Evolutionary conservation across 1,284 basidiomycete species (phyloP).

Genomic region (Termitomyces sp.): DNA sequence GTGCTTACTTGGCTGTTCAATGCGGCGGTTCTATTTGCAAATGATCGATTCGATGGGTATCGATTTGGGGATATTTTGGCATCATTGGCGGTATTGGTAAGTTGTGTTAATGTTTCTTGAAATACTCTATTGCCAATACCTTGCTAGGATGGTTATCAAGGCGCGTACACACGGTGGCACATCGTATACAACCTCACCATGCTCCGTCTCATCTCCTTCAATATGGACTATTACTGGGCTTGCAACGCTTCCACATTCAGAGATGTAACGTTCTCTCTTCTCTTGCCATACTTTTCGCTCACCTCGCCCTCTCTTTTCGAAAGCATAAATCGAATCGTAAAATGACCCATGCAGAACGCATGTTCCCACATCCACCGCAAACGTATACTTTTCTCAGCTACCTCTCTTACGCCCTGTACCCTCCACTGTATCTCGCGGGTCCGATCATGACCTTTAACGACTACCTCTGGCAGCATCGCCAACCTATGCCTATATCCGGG

Average conservation of each 20-base stretch:
- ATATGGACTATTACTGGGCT: conserved; percentile 90
- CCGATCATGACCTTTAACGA: conserved; percentile 76
- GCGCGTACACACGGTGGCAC: conserved; percentile 84
- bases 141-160: conserved; percentile 64
- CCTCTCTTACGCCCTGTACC: conserved; percentile 73
- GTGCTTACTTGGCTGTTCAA: conserved; percentile 77
- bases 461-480: conserved; percentile 41
- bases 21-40: conserved; percentile 67
- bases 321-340: conserved; percentile 6
- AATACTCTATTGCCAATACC: not conserved
- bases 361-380: conserved; percentile 33
- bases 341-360: conserved; percentile 57
- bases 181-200: conserved; percentile 96
- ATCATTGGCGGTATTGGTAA: conserved; percentile 41
- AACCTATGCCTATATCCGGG: conserved; percentile 41
- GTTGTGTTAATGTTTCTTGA: conserved; percentile 8
- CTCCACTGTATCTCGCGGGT: conserved; percentile 94
- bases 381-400: conserved; percentile 60
- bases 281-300: not conserved
- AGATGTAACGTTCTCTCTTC: conserved; percentile 37
- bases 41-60: conserved; percentile 79
- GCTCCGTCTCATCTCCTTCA: conserved; percentile 90
- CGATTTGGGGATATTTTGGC: conserved; percentile 56
- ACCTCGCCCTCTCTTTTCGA: not conserved
- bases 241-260: conserved; percentile 32